A percentile compares a stretch with the other conserved stretches of the same genome.
phyloP scores from a whole-genome alignment of 83 land plant genomes.

The Picea abies region DNA sequence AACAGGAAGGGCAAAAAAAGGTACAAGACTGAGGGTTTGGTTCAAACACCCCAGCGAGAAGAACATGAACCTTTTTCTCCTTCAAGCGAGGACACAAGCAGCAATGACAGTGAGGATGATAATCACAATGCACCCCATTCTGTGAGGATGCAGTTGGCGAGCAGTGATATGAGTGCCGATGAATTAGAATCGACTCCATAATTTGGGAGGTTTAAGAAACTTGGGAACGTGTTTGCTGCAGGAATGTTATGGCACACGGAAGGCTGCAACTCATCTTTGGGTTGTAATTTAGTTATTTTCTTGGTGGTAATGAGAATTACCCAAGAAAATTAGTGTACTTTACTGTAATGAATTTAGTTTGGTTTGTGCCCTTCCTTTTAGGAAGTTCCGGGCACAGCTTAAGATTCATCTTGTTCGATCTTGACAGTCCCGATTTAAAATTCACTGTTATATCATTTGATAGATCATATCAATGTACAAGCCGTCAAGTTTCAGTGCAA shows the following conservation, averaged over 20 bases:
- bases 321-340: background rate
- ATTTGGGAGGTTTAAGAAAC: no score
- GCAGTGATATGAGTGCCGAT: slow-evolving; percentile 10
- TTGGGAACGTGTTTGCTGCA: background rate
- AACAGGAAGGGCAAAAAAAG: slow-evolving; percentile 15
- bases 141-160: slow-evolving; percentile 7
- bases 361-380: background rate
- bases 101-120: slow-evolving; percentile 55
- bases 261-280: background rate
- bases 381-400: background rate
- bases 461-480: background rate
- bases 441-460: background rate
- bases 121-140: slow-evolving; percentile 14
- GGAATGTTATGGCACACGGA: background rate
- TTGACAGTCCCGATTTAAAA: background rate
- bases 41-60: slow-evolving; percentile 27
- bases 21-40: slow-evolving; percentile 29
- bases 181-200: background rate
- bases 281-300: slow-evolving; percentile 7
- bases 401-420: background rate
- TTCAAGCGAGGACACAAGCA: slow-evolving; percentile 42
- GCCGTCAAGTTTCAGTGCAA: background rate
- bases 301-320: background rate
- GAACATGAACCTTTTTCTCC: slow-evolving; percentile 30
- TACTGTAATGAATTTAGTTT: slow-evolving; percentile 2